Evolutionary conservation across 371 early-diverging fungal genomes (phyloP), one percentile per base, ranked within the genome.

Genomic region (Mucor lusitanicus): DNA sequence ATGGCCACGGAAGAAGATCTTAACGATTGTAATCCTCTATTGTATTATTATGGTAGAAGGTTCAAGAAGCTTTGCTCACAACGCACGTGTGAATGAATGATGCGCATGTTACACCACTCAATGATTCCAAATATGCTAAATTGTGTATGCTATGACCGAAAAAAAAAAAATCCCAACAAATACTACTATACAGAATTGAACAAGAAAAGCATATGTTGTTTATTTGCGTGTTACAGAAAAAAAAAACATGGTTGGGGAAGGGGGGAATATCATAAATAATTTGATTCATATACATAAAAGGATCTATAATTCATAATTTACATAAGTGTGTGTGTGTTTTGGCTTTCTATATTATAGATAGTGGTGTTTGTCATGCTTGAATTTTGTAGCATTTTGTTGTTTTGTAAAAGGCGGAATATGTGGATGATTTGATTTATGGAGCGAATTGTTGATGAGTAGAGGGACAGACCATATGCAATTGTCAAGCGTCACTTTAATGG

Each of bases 391-490:
- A n/a, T n/a, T n/a, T 40, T 40, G 11, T 40, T 40, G 42, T 19
- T 44, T 44, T n/a, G 19, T 19, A n/a, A 7, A 19, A 44, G 44
- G 8, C 44, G n/a, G n/a, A n/a, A n/a, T n/a, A 17, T 19, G 5
- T 2, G n/a, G 19, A 6, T 19, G 44, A 44, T 44, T 19, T 7
- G 44, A n/a, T 44, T 44, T 44, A 8, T 44, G 6, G 19, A 44
- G 27, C 2, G 44, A 40, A 13, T 60, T 44, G 25, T 60, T 60
- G 23, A 50, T 62, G 35, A 33, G 50, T 15, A 62, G 48, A 46
- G 62, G 61, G 9, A 60, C 61, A 6, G 61, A 44, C 61, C 61
- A 60, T 44, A 60, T 44, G 28, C 37, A 44, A 30, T 60, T 60
- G 13, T 61, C 50, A 25, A 61, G 27, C 2, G 48, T 27, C 19